Percentiles rank a stretch among this genome's conserved stretches.
Evolutionary conservation across 352 stramenopile genomes (phyloP).

Genomic region (Phytophthora ramorum): DNA sequence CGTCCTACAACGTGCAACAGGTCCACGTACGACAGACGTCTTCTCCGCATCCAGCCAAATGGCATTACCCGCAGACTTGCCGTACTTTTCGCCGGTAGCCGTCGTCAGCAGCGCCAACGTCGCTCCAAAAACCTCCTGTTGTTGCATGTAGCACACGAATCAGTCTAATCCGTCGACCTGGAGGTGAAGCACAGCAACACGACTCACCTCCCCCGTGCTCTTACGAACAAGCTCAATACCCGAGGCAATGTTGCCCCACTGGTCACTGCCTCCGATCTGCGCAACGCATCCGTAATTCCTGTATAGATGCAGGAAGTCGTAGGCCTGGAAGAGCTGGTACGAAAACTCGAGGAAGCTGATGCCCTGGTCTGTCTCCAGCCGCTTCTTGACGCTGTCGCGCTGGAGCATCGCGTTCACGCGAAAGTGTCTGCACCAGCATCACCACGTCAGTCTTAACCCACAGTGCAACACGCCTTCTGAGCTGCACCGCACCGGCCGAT

Average conservation of each 20-base stretch:
- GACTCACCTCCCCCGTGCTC: slow-evolving; percentile 69
- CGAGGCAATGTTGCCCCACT: slow-evolving; percentile 99
- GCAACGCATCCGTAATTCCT: slow-evolving; percentile 90
- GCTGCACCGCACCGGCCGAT: slow-evolving; percentile 79
- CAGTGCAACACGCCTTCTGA: too few relatives aligned
- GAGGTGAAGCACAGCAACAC: slow-evolving; percentile 1
- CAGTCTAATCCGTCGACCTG: not conserved
- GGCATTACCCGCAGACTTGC: slow-evolving; percentile 98
- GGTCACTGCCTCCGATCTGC: slow-evolving; percentile 98
- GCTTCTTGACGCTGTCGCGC: slow-evolving; percentile 98
- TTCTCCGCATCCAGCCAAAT: slow-evolving; percentile 97
- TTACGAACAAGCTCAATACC: slow-evolving; percentile 97
- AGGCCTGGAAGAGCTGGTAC: slow-evolving; percentile 99
- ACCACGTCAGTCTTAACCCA: not conserved
- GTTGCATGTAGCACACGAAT: slow-evolving; percentile 4
- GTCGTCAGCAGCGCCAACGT: slow-evolving; percentile 98
- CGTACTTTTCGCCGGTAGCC: slow-evolving; percentile 98
- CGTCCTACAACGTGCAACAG: not conserved
- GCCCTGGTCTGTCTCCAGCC: slow-evolving; percentile 93
- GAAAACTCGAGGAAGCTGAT: slow-evolving; percentile 99
- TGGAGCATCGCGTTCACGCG: slow-evolving; percentile 99
- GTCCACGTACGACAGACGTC: slow-evolving; percentile 93
- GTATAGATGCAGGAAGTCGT: slow-evolving; percentile 98
- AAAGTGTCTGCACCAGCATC: slow-evolving; percentile 77
- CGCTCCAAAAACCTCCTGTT: slow-evolving; percentile 91